Evolutionary conservation across 257 asterid species (phyloP), one percentile per base, ranked within the genome.

Genomic region (Nicotiana sylvestris): DNA sequence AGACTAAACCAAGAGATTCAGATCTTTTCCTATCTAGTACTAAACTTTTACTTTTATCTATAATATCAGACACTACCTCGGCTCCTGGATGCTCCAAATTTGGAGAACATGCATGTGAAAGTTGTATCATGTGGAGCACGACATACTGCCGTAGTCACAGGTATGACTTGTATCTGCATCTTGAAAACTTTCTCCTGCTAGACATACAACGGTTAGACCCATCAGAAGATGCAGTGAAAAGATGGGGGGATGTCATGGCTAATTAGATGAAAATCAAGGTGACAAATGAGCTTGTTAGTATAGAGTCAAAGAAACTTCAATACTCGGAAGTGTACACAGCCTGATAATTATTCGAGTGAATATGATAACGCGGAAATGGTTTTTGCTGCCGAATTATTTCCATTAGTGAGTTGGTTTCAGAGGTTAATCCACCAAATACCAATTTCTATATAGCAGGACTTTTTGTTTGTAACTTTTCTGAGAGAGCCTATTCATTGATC

Each of bases 61-160:
- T 67, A 43, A 27, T 66, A 46, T 16, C 96, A 96, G 98, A 91
- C 96, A 80, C 85, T 93, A 78, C 99, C 99, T 33, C 92, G 97
- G 85, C 93, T 96, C 66, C 88, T 96, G 57, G 98, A 96, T 82
- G 93, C 96, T 84, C 91, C 98, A 1, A 88, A 89, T 83, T 87
- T 96, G 90, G 99, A 96, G 85, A 93, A 92, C 82, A 94, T 86
- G 88, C 83, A 91, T 77, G 97, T 83, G 35, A 93, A 89, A 89
- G 67, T 85, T 67, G 97, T 96, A 69, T 96, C 98, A 5, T 91
- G 99, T 69, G 99, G 99, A 82, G 99, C 99, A 64, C 99, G 99
- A 12, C 99, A 96, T 88, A 93, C 89, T 84, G 96, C 97, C 17
- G 88, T 93, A 17, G 84, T 93, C 74, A 91, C 98, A 86, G 97